These are phyloP conservation scores for Meredithiella fracta DNA, from an alignment of 2,329 filamentous ascomycete genomes.

Conservation along the genomic window DNA sequence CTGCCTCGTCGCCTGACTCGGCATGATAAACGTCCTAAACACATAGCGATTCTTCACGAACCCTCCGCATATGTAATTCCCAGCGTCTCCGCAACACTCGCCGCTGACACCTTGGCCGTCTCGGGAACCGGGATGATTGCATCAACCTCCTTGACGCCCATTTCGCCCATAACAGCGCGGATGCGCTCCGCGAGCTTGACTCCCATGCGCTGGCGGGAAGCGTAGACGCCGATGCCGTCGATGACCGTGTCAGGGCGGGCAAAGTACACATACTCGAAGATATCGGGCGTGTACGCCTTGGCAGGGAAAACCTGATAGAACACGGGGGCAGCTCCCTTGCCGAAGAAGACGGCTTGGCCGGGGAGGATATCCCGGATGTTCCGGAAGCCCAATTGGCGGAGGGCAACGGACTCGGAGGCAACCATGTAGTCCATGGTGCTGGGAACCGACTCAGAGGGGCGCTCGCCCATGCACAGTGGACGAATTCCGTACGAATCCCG, in stretches of 20 bases:
- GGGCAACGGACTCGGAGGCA: conserved; percentile 73
- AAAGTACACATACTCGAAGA: conserved; percentile 77
- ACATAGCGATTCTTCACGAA: conserved; percentile 87
- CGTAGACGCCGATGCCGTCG: conserved; percentile 75
- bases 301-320: conserved; percentile 58
- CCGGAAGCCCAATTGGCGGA: conserved; percentile 64
- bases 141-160: conserved; percentile 61
- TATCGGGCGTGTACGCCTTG: conserved; percentile 59
- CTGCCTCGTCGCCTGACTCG: conserved; percentile 62
- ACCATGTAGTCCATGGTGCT: conserved; percentile 71
- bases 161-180: conserved; percentile 46
- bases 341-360: conserved; percentile 71
- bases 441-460: conserved; percentile 45
- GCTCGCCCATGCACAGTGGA: conserved; percentile 61
- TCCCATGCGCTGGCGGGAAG: conserved; percentile 75
- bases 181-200: conserved; percentile 62
- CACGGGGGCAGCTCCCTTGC: conserved; percentile 56
- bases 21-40: conserved; percentile 62
- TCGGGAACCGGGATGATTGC: conserved; percentile 30
- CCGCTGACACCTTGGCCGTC: conserved; percentile 60
- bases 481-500: conserved; percentile 49
- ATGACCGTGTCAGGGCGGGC: conserved; percentile 67
- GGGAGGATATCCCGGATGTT: conserved; percentile 64
- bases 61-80: conserved; percentile 64
- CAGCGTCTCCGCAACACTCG: conserved; percentile 56